Base-by-base conservation (phyloP, 2,329 filamentous ascomycete genomes). In the Chrysoporthe puriensis region DNA sequence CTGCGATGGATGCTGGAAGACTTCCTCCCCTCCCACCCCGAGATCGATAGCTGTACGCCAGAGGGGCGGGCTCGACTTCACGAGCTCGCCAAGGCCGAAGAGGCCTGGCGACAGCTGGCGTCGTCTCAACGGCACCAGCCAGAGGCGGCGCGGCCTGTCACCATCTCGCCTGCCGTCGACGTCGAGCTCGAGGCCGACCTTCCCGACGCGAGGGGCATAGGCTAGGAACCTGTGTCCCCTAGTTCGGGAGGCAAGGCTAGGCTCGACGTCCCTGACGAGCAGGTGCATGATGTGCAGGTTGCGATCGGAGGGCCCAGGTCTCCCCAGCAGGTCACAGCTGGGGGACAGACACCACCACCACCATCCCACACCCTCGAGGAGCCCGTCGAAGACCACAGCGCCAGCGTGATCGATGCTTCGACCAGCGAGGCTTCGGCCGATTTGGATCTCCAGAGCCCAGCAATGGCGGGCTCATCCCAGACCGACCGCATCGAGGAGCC, bases 21-120 rank as follows among this genome's bases (percentile, higher is more conserved):
- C 21, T 32, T 64, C 40, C 16, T 64, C 52, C 9, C 42, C 11
- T 5, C 52, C 32, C 26, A 64, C 26, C 52, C 21, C 26, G 62
- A 57, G 6, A 44, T 46, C 52, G 52, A 57, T 42, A 43, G 36
- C 52, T 26, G 52, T 26, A 48, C 34, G 9, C 26, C 32, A 6
- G 6, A 48, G n/a, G 62, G 62, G 32, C 62, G 62, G 11, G 43
- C 42, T 40, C 56, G 48, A 26, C 42, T 64, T 21, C 26, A 46
- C 43, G 16, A 32, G n/a, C 46, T 46, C 52, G 42, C 52, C 36
- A 34, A 36, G 16, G 52, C 40, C 40, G 52, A 64, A 26, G 62
- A 64, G 42, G 43, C 42, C 14, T 1, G 26, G 21, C 52, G 52
- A 34, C 6, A 57, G 42, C 62, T 40, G 18, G 16, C 4, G 8